Percentiles rank a stretch among this genome's conserved stretches.
These are phyloP conservation scores for Globisporangium carolinianum DNA, from an alignment of 352 stramenopile species.

Conservation along the genomic window DNA sequence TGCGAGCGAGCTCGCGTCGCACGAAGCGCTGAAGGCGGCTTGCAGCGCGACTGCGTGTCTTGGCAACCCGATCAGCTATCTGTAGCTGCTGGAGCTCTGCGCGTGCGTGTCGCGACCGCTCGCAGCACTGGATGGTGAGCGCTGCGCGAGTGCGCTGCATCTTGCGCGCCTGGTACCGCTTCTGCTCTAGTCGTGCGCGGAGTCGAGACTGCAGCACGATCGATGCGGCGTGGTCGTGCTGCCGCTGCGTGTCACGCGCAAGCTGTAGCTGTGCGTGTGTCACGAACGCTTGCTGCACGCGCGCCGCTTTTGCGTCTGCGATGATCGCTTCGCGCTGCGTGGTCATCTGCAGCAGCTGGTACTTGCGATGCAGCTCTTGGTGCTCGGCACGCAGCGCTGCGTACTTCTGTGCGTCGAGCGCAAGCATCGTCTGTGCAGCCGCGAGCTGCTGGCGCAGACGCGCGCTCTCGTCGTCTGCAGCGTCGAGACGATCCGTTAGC, in stretches of 20 bases:
- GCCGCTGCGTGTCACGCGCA: conserved; percentile 26
- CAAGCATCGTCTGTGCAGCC: conserved; percentile 18
- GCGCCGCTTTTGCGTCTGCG: conserved; percentile 28
- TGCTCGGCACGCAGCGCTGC: conserved; percentile 20
- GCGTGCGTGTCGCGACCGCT: conserved; percentile 13
- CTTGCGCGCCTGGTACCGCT: conserved; percentile 50
- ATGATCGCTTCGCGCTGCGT: conserved; percentile 41
- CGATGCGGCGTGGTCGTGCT: conserved; percentile 35
- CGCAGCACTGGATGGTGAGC: conserved; percentile 34
- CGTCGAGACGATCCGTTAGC: conserved; percentile 6
- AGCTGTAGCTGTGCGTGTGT: conserved; percentile 30
- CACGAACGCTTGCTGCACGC: conserved; percentile 32
- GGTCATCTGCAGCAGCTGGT: conserved; percentile 13
- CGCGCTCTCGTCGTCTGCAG: conserved; percentile 4
- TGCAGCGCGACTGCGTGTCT: conserved; percentile 9
- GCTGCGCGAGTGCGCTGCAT: conserved; percentile 32
- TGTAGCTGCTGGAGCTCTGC: conserved; percentile 14
- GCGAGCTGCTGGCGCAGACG: conserved; percentile 14
- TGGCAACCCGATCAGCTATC: conserved; percentile 8
- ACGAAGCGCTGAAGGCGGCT: conserved; percentile 33
- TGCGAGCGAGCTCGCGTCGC: conserved; percentile 27
- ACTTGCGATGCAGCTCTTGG: conserved; percentile 28
- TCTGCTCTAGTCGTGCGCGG: conserved; percentile 45
- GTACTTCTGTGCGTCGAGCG: conserved; percentile 24
- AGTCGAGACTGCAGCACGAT: conserved; percentile 58